Evolutionary conservation across 257 asterid genomes (phyloP), one percentile per base, ranked within the genome.

Genomic region (Dorcoceras hygrometricum): DNA sequence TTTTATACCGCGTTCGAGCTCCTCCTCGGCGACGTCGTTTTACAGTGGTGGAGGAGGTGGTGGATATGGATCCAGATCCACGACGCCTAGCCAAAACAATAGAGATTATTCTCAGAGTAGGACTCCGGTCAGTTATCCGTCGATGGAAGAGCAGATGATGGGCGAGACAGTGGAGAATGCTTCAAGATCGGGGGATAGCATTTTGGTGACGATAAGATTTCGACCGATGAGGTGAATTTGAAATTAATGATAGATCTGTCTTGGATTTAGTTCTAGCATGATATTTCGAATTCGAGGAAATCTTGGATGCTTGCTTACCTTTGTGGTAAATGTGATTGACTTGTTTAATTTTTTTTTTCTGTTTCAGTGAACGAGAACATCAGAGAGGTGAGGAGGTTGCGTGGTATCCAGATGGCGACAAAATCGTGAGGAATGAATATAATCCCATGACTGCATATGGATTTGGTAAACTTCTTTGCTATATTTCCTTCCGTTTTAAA

Each of bases 371-470:
- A 55, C 82, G 98, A 64, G 99, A 94, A 72, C 86, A 85, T 73
- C 89, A 84, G 64, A 89, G 87, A 77, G 99, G 99, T 34, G 99
- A 94, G 68, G 97, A 91, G 80, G 75, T 87, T 59, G 84, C 97
- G 23, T 94, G 99, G 99, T 86, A 84, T 71, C 82, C 99, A 3
- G 99, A 94, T 60, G 86, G 85, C 3, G 93, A 91, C 70, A 90
- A 89, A 76, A 76, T 81, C 71, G 99, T 89, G 65, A 84, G 98
- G 29, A 90, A 86, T 65, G 99, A 95, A 87, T 89, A 81, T 71
- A 89, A 91, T 80, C 94, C 95, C 28, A 77, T 74, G 59, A 91
- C 95, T 72, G 93, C 98, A 63, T 95, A 85, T 72, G 99, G 93
- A 77, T 95, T 85, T 76, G 99, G 99, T 95, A 81, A 50, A 46